Conservation (phyloP, 768 basidiomycete species). For the Pilatotrama ljubarskyi region DNA sequence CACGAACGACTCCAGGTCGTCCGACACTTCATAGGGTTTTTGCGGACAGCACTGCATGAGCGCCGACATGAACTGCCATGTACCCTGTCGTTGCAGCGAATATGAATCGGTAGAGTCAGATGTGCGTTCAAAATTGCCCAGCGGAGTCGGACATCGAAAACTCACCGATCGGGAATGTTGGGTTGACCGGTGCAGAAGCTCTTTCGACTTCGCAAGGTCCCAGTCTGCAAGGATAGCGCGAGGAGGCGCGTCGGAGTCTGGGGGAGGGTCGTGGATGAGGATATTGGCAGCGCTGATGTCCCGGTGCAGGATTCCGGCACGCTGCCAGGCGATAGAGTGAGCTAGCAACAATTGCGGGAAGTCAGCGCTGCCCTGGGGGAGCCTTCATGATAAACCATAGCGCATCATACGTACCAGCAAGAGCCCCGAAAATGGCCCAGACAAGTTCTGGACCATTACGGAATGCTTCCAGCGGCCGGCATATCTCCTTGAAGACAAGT, state of each 20-base stretch:
- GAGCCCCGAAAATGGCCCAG: no score
- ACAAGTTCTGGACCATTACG: no score
- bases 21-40: slow-evolving; percentile 12
- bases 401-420: no score
- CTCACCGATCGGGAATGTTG: no score
- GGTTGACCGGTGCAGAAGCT: no score
- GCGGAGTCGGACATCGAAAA: no score
- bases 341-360: background rate
- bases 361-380: no score
- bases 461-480: no score
- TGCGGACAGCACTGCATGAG: slow-evolving; percentile 4
- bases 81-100: slow-evolving; percentile 12
- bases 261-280: background rate
- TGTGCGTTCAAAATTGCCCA: no score
- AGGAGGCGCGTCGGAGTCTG: background rate
- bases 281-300: background rate
- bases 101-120: no score
- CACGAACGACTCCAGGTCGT: slow-evolving; percentile 23
- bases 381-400: no score
- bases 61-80: slow-evolving; percentile 21
- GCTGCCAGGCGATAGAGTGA: background rate
- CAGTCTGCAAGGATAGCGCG: background rate
- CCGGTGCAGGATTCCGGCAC: background rate
- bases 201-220: background rate
- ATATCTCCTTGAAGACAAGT: no score